These are phyloP conservation scores for Claviceps arundinis DNA, from an alignment of 2,329 filamentous ascomycete species.

Conservation along the genomic window DNA sequence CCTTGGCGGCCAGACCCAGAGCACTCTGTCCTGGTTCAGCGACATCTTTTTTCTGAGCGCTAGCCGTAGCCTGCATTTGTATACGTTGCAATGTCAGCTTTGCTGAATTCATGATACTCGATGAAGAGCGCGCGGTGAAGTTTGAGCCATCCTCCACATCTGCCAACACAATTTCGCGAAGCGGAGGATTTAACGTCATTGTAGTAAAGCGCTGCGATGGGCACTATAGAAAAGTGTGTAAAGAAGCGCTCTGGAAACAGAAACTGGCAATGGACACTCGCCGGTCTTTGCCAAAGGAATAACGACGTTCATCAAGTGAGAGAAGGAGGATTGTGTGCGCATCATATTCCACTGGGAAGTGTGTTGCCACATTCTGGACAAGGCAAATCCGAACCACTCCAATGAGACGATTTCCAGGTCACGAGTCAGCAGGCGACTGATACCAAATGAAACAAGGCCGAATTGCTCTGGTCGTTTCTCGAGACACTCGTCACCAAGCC, in stretches of 20 bases:
- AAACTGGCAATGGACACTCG: neutral
- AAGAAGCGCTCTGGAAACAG: neutral
- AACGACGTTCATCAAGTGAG: neutral
- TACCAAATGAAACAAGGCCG: conserved; percentile 2
- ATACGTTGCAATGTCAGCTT: conserved; percentile 51
- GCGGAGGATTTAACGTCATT: conserved; percentile 22
- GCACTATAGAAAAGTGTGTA: neutral
- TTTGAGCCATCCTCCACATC: conserved; percentile 13
- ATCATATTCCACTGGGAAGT: neutral
- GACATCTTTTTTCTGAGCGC: conserved; percentile 35
- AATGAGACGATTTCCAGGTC: neutral
- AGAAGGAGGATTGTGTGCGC: neutral
- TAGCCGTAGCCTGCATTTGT: conserved; percentile 45
- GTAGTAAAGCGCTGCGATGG: neutral
- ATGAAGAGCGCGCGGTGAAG: conserved; percentile 16
- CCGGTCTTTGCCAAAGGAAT: neutral
- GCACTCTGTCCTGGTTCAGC: conserved; percentile 30
- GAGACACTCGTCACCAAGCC: conserved; percentile 5
- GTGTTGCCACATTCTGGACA: neutral
- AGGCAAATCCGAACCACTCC: neutral
- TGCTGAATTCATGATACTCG: conserved; percentile 38
- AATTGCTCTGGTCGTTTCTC: conserved; percentile 4
- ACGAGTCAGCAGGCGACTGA: neutral
- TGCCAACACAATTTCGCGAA: conserved; percentile 14
- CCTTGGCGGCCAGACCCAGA: conserved; percentile 36